A percentile compares a stretch with the other conserved stretches of the same genome.
These are phyloP conservation scores for Bruguiera hainesii DNA, from an alignment of 441 rosid species.

Conservation along the genomic window DNA sequence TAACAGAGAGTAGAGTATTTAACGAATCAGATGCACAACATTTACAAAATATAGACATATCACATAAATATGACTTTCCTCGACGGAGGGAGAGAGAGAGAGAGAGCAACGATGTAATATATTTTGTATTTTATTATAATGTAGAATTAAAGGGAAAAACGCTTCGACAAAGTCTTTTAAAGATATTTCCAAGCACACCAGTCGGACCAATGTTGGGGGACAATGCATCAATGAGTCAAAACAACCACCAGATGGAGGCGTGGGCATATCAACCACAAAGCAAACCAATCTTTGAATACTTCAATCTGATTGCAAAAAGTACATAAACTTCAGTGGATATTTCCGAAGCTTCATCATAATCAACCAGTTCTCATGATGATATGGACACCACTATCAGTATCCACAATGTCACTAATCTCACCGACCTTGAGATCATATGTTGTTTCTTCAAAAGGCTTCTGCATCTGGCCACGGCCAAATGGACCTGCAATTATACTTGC, in stretches of 20 bases:
- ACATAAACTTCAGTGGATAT: constrained; percentile 6
- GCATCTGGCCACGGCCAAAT: constrained; percentile 94
- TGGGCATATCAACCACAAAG: background rate
- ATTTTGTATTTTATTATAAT: too few species aligned
- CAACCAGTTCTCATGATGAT: constrained; percentile 85
- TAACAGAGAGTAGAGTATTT: too few species aligned
- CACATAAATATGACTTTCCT: too few species aligned
- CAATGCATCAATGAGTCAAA: background rate
- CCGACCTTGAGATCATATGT: constrained; percentile 74
- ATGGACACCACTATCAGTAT: constrained; percentile 94
- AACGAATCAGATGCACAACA: too few species aligned
- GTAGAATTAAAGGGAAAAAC: too few species aligned
- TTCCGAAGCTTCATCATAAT: constrained; percentile 19
- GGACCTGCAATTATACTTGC: constrained; percentile 45
- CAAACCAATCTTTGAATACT: constrained; percentile 11
- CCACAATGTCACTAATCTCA: constrained; percentile 86
- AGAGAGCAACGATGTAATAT: too few species aligned
- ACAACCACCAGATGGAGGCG: constrained; percentile 7
- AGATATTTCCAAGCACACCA: background rate
- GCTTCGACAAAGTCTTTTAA: too few species aligned
- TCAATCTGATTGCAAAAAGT: constrained; percentile 5
- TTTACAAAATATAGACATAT: too few species aligned
- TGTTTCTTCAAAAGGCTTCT: constrained; percentile 91
- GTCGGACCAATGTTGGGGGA: background rate
- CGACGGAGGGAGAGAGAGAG: too few species aligned